Percentiles rank a stretch among this genome's conserved stretches.
phyloP scores from a whole-genome alignment of 2,329 filamentous ascomycete genomes.

The Tolypocladium tundrense region DNA sequence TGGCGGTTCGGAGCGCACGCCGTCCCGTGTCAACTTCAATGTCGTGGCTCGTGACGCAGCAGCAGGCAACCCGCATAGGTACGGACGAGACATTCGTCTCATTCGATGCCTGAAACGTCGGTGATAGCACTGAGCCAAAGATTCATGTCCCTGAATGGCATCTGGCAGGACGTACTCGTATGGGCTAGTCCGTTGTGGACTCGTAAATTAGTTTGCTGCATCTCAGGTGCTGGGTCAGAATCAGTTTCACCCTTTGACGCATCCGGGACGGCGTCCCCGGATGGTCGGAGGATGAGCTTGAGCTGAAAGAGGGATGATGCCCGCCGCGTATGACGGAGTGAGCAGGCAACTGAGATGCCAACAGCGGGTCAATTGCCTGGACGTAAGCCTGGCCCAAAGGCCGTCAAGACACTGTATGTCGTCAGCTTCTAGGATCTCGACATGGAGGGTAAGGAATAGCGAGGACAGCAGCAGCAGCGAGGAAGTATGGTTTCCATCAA shows the following conservation, averaged over 20 bases:
- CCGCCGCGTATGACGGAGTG: neutral
- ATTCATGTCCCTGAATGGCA: neutral
- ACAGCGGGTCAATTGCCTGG: too few relatives aligned
- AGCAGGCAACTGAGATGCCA: neutral
- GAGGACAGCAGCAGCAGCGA: neutral
- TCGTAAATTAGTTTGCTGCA: neutral
- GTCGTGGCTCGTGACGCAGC: neutral
- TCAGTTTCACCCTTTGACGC: neutral
- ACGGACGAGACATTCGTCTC: neutral
- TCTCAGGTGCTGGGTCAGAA: neutral
- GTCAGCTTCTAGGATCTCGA: neutral
- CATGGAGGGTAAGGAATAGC: neutral
- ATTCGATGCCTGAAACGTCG: neutral
- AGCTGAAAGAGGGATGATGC: too few relatives aligned
- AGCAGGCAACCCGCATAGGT: neutral
- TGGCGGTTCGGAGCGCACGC: neutral
- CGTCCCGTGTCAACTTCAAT: neutral
- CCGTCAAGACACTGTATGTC: too few relatives aligned
- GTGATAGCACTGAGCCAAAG: neutral
- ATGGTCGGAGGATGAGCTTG: too few relatives aligned
- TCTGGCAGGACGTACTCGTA: neutral
- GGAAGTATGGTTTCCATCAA: neutral
- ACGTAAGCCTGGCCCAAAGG: too few relatives aligned
- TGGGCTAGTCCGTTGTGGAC: too few relatives aligned
- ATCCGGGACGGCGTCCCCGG: neutral